Base-by-base conservation (phyloP, 495 filamentous ascomycete genomes). In the Lineolata rhizophorae region DNA sequence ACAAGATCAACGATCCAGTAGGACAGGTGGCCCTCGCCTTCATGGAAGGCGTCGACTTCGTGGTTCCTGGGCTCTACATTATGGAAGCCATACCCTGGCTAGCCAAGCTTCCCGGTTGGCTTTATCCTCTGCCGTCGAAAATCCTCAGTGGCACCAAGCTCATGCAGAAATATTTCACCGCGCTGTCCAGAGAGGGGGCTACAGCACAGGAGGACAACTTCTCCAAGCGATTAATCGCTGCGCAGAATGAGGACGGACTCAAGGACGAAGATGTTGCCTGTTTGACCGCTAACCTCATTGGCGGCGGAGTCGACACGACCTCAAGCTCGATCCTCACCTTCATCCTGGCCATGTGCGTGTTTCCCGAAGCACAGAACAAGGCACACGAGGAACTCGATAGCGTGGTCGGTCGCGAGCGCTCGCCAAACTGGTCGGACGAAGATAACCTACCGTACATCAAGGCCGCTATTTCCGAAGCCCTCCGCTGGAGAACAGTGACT, bases 331-430 rank as follows among this genome's bases (percentile, higher is more conserved):
- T 61, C 0, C 35, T 29, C 10, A 39, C 45, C 18, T 61, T 67
- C 35, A 53, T 62, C 43, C 40, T 61, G 1, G 61, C 58, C 5
- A 60, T 65, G 54, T 48, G 42, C 0, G 18, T 62, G 2, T 61
- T 50, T 40, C 64, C 65, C 0, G 50, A 61, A 0, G 60, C 59
- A 0, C 62, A 65, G 31, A 40, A 44, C 12, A 62, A 58, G 17
- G 67, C 67, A 2, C 67, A 67, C 38, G 60, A 54, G 5, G 68
- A 76, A 40, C 48, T 77, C 25, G 67, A 73, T 40, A 37, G 44
- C 9, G 57, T 70, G 2, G 41, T 66, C 2, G 61, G 64, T 1
- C 19, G 33, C 1, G 28, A 38, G 0, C 36, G 35, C 17, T 44
- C 61, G 1, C 59, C 60, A 0, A 39, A 18, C 5, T 40, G 46